Base-by-base conservation (phyloP, 1,139 yeast genomes). In the Meyerozyma sp. region DNA sequence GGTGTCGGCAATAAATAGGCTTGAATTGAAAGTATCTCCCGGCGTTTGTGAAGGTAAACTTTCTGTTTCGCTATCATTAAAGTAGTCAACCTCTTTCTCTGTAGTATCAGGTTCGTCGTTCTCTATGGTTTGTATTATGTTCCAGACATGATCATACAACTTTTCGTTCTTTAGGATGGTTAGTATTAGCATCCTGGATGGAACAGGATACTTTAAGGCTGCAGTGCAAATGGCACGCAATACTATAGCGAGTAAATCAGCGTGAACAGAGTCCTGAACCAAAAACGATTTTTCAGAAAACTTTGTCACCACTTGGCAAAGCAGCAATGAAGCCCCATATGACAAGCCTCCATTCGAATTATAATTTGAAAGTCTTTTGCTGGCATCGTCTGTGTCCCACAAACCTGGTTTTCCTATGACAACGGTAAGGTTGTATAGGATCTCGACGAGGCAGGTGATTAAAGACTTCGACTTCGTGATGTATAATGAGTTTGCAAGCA, bases 351-450 rank as follows among this genome's bases (percentile, higher is more conserved):
- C 74, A 5, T 58, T 55, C 1, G 68, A 65, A 28, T 70, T 70
- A 8, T 52, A 39, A 48, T 70, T 68, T 27, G 56, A 53, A 49
- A 66, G 50, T 50, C 64, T 61, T 55, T 59, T 56, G 50, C 55
- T 23, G 28, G 59, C 51, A 40, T 63, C 66, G 42, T 59, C 54
- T 26, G 63, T 46, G 37, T 54, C 58, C 43, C 26, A 34, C 51
- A 39, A 40, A 48, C 35, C 8, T 49, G 52, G 8, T 47, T 48
- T 4, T 52, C 35, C 5, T 63, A 52, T 2, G 75, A 68, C 14
- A 77, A 63, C 0, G 85, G 79, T 63, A 42, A 82, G 55, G 53
- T 85, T 84, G 59, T 82, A 82, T 6, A 84, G 55, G 35, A 77
- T 66, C 54, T 83, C 86, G 39, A 76, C 73, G 38, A 80, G 59